phyloP scores from a whole-genome alignment of 306 rosid genomes.

The Lathyrus aphaca region DNA sequence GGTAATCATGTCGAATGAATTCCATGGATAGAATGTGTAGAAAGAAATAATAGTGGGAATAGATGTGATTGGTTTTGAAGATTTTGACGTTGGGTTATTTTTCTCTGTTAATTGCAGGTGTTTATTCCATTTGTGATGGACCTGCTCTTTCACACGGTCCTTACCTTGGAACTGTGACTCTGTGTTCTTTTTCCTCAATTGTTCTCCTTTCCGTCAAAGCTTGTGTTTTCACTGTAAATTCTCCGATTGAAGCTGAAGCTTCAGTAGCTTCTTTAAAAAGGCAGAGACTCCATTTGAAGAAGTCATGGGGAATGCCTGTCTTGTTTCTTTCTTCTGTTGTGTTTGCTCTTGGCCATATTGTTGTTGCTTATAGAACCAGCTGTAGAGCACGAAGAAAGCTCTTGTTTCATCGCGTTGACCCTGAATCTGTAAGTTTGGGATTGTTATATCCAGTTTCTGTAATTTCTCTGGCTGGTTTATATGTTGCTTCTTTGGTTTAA shows the following conservation, averaged over 20 bases:
- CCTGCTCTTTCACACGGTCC: conserved; percentile 91
- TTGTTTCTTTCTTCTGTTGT: conserved; percentile 88
- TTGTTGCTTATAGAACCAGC: conserved; percentile 95
- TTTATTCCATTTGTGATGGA: conserved; percentile 88
- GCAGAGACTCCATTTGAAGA: conserved; percentile 86
- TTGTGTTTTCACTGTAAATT: conserved; percentile 81
- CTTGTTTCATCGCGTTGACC: conserved; percentile 80
- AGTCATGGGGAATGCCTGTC: conserved; percentile 99
- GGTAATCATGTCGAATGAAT: neutral
- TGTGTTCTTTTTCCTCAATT: conserved; percentile 74
- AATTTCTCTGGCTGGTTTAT: conserved; percentile 3
- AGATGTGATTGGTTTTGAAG: neutral
- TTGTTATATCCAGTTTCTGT: neutral
- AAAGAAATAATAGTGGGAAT: neutral
- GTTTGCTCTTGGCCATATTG: conserved; percentile 92
- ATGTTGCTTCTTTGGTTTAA: conserved; percentile 25
- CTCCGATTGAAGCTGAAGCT: conserved; percentile 87
- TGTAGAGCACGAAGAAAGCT: conserved; percentile 95
- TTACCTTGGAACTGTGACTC: conserved; percentile 89
- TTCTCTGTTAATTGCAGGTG: conserved; percentile 59
- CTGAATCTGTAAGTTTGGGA: conserved; percentile 75
- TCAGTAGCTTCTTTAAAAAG: conserved; percentile 64
- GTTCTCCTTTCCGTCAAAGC: conserved; percentile 82
- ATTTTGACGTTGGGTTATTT: conserved; percentile 9
- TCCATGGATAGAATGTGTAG: neutral